Conservation (phyloP, 225 moss, liverwort and hornwort genomes). For the Polytrichum commune region DNA sequence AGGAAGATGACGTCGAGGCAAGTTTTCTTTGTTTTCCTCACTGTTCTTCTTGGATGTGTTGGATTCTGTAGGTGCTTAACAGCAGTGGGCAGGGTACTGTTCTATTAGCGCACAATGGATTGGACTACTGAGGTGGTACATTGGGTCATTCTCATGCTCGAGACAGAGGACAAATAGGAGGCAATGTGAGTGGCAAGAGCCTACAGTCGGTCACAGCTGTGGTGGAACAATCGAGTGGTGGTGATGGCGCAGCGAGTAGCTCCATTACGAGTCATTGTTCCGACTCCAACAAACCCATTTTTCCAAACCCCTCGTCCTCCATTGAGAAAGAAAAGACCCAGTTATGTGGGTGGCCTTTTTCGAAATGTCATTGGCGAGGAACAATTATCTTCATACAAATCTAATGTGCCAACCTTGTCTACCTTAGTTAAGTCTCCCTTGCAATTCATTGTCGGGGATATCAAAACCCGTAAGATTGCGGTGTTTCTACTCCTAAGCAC, state of each 20-base stretch:
- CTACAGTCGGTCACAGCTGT: no score
- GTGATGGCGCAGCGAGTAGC: slow-evolving; percentile 70
- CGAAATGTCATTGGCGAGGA: slow-evolving; percentile 43
- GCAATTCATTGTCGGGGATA: slow-evolving; percentile 70
- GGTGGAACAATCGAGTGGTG: slow-evolving; percentile 6
- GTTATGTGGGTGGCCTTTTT: slow-evolving; percentile 49
- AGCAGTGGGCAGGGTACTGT: background rate
- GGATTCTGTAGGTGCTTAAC: background rate
- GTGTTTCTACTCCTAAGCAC: slow-evolving; percentile 87
- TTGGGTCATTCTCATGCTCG: slow-evolving; percentile 1
- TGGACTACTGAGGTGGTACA: slow-evolving; percentile 5
- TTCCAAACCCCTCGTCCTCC: slow-evolving; percentile 25
- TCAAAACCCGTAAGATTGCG: slow-evolving; percentile 74
- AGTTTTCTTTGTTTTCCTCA: background rate
- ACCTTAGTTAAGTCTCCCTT: slow-evolving; percentile 64
- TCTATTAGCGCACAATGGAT: no score
- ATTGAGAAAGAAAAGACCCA: slow-evolving; percentile 38
- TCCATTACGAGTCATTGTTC: slow-evolving; percentile 52
- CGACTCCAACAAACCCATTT: slow-evolving; percentile 23
- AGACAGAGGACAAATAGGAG: slow-evolving; percentile 15
- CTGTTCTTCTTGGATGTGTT: background rate
- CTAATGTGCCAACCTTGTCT: slow-evolving; percentile 41
- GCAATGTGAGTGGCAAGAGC: no score
- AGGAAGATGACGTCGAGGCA: no score
- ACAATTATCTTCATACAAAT: slow-evolving; percentile 26